Conservation (phyloP, 345 rosid species). For the Cardamine chenopodiifolia region DNA sequence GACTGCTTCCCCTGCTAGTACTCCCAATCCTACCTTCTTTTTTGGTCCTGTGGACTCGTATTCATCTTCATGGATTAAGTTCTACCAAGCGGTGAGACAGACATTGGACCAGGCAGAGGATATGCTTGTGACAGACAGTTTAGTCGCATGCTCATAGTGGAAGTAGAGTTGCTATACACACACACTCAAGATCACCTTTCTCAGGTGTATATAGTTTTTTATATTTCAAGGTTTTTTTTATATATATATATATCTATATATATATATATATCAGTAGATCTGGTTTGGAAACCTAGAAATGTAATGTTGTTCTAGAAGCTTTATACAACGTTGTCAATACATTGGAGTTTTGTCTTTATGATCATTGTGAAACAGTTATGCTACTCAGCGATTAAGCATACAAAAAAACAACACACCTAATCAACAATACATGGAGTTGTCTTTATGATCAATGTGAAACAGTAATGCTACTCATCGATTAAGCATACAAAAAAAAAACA, state of each 20-base stretch:
- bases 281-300: conserved; percentile 25
- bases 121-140: conserved; percentile 52
- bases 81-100: conserved; percentile 69
- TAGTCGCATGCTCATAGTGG: conserved; percentile 72
- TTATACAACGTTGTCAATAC: conserved; percentile 36
- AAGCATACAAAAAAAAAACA: conserved; percentile 21
- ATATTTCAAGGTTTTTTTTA: conserved; percentile 30
- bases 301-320: conserved; percentile 25
- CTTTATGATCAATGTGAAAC: conserved; percentile 21
- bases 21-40: conserved; percentile 83
- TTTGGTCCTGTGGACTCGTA: conserved; percentile 55
- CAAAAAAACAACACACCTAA: conserved; percentile 3
- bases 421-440: too few relatives aligned
- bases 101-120: conserved; percentile 55
- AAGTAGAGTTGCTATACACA: conserved; percentile 23
- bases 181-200: conserved; percentile 14
- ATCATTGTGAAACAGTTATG: conserved; percentile 21
- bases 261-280: conserved; percentile 21
- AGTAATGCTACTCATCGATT: conserved; percentile 1
- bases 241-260: too few relatives aligned
- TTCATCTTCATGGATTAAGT: conserved; percentile 74
- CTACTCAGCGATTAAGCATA: conserved; percentile 16
- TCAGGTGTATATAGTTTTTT: conserved; percentile 37
- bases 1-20: conserved; percentile 67
- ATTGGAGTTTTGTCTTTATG: conserved; percentile 29